These are phyloP conservation scores for Millerozyma miso DNA, from an alignment of 805 yeast species.

Conservation along the genomic window DNA sequence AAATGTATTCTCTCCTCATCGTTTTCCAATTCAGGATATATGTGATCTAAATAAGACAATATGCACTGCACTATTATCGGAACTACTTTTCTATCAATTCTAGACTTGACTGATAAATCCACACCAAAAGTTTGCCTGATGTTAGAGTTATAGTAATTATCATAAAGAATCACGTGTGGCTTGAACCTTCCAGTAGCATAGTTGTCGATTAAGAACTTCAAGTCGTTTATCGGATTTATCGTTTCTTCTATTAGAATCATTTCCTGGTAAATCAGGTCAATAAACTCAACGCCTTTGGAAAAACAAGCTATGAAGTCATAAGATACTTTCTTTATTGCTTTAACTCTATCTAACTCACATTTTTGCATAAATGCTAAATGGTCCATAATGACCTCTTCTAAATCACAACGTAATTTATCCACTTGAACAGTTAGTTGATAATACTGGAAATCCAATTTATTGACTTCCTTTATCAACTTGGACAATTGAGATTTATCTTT, in stretches of 20 bases:
- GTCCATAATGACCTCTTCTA: constrained; percentile 70
- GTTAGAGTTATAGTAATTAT: constrained; percentile 71
- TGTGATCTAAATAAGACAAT: constrained; percentile 60
- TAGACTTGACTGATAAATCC: constrained; percentile 64
- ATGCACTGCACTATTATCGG: constrained; percentile 64
- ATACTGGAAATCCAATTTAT: constrained; percentile 54
- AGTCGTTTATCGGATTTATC: constrained; percentile 65
- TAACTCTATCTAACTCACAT: constrained; percentile 74
- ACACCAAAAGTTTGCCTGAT: constrained; percentile 75
- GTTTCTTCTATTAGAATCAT: constrained; percentile 63
- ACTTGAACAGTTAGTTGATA: constrained; percentile 46
- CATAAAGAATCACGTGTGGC: constrained; percentile 71
- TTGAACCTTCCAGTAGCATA: constrained; percentile 70
- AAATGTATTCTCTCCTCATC: constrained; percentile 64
- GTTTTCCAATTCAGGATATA: constrained; percentile 64
- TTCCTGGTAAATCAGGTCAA: constrained; percentile 59
- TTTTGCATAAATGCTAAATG: constrained; percentile 75
- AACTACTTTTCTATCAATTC: constrained; percentile 68
- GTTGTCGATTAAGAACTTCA: constrained; percentile 60
- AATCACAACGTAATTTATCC: constrained; percentile 64
- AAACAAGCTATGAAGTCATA: constrained; percentile 67
- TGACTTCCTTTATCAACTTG: constrained; percentile 54
- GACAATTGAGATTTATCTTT: constrained; percentile 50
- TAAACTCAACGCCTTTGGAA: constrained; percentile 53
- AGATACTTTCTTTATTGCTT: constrained; percentile 71